Evolutionary conservation across 768 basidiomycete genomes (phyloP).

Genomic region (Boletellus sp.): DNA sequence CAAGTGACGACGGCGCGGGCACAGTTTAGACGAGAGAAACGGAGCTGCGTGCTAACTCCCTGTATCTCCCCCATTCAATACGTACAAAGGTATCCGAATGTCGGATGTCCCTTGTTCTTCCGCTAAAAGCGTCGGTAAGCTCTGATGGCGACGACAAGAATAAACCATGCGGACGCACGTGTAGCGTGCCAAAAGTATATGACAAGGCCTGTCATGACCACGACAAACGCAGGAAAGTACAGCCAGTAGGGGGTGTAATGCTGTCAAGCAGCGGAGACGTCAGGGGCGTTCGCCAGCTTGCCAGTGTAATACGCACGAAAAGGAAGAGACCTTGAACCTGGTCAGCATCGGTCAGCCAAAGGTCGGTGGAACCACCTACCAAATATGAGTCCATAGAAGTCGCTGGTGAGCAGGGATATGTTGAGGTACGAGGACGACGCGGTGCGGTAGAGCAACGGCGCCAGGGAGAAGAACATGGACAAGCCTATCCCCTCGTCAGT

Average conservation of each 20-base stretch:
- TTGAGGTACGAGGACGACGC: conserved; percentile 86
- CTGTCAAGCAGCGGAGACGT: conserved; percentile 34
- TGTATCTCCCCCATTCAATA: conserved; percentile 2
- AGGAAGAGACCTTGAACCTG: conserved; percentile 43
- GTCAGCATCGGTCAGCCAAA: conserved; percentile 1
- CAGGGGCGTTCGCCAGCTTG: neutral
- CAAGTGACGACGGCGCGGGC: neutral
- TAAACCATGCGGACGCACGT: conserved; percentile 48
- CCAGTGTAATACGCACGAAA: conserved; percentile 37
- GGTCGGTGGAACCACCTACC: conserved; percentile 28
- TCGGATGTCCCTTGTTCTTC: conserved; percentile 62
- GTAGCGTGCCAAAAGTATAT: conserved; percentile 83
- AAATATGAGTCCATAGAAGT: conserved; percentile 84
- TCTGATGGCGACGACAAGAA: neutral
- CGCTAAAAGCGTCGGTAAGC: conserved; percentile 36
- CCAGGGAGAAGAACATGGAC: conserved; percentile 79
- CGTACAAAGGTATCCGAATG: conserved; percentile 21
- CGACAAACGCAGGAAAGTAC: conserved; percentile 75
- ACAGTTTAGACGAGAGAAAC: neutral
- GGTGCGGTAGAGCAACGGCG: conserved; percentile 76
- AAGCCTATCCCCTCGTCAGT: conserved; percentile 44
- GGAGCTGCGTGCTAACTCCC: conserved; percentile 1
- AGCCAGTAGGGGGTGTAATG: conserved; percentile 84
- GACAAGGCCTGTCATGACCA: conserved; percentile 69
- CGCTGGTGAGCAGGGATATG: conserved; percentile 78